Conservation (phyloP, 495 filamentous ascomycete species). For the Aspergillus baeticus region DNA sequence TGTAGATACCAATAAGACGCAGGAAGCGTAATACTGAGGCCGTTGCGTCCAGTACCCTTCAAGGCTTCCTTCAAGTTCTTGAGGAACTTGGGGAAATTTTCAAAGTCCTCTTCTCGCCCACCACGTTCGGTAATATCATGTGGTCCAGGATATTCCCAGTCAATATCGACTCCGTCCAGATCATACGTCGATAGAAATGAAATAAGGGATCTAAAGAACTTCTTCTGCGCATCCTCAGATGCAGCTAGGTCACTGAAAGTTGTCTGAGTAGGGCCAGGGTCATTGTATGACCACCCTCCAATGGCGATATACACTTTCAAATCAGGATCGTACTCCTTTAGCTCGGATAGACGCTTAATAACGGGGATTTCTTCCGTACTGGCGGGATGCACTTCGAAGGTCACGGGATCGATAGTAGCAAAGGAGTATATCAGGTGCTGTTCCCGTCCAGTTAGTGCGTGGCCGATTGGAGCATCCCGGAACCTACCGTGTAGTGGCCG, state of each 20-base stretch:
- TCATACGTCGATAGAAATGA: slow-evolving; percentile 41
- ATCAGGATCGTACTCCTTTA: no score
- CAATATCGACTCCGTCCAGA: slow-evolving; percentile 53
- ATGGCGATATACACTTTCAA: no score
- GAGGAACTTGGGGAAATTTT: slow-evolving; percentile 39
- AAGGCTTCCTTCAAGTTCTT: neutral
- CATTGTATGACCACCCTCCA: no score
- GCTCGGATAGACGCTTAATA: no score
- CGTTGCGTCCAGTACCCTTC: neutral
- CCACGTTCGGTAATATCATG: slow-evolving; percentile 45
- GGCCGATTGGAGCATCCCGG: no score
- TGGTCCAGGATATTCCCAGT: slow-evolving; percentile 26
- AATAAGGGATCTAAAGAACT: slow-evolving; percentile 37
- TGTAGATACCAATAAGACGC: slow-evolving; percentile 37
- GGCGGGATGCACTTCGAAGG: no score
- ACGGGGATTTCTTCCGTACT: no score
- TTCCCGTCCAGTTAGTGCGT: no score
- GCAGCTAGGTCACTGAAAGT: slow-evolving; percentile 21
- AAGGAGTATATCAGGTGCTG: no score
- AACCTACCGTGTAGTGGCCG: slow-evolving; percentile 1
- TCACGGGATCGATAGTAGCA: no score
- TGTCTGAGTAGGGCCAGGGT: neutral
- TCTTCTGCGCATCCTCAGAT: slow-evolving; percentile 21
- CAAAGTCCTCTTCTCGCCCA: slow-evolving; percentile 34
- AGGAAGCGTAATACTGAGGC: slow-evolving; percentile 35